Conservation (phyloP, 192 early-diverging fungal genomes). For the Mortierella hygrophila region DNA sequence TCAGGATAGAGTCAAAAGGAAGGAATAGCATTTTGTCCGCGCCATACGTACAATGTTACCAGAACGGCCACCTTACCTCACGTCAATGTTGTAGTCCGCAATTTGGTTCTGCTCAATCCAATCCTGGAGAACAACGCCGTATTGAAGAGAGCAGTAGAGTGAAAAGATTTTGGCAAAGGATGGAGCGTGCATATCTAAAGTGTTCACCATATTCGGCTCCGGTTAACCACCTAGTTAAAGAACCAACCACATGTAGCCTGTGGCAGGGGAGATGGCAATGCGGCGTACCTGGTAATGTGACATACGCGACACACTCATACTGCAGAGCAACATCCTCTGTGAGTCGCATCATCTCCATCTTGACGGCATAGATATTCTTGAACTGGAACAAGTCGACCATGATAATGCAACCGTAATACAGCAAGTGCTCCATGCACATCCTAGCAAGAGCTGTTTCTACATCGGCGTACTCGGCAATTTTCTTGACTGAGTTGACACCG, state of each 20-base stretch:
- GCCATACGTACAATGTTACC: background rate
- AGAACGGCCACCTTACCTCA: slow-evolving; percentile 66
- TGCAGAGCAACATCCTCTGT: slow-evolving; percentile 76
- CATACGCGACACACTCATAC: slow-evolving; percentile 82
- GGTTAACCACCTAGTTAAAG: background rate
- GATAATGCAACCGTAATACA: slow-evolving; percentile 94
- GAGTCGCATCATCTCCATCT: slow-evolving; percentile 70
- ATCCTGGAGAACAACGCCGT: slow-evolving; percentile 82
- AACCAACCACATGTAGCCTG: background rate
- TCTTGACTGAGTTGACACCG: slow-evolving; percentile 85
- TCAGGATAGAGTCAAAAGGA: background rate
- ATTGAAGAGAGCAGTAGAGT: slow-evolving; percentile 85
- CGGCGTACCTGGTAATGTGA: slow-evolving; percentile 64
- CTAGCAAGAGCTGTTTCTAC: slow-evolving; percentile 82
- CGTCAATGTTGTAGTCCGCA: slow-evolving; percentile 77
- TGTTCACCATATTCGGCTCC: background rate
- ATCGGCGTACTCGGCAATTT: slow-evolving; percentile 84
- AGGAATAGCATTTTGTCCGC: background rate
- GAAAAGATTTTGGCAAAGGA: slow-evolving; percentile 79
- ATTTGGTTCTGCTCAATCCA: slow-evolving; percentile 89
- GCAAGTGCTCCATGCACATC: slow-evolving; percentile 88
- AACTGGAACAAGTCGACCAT: slow-evolving; percentile 97
- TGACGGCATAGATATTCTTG: slow-evolving; percentile 88
- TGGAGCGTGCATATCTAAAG: slow-evolving; percentile 61
- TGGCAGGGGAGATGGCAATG: background rate